Percentiles rank a stretch among this genome's conserved stretches.
phyloP scores from a whole-genome alignment of 768 basidiomycete genomes.

The Suillus subluteus region DNA sequence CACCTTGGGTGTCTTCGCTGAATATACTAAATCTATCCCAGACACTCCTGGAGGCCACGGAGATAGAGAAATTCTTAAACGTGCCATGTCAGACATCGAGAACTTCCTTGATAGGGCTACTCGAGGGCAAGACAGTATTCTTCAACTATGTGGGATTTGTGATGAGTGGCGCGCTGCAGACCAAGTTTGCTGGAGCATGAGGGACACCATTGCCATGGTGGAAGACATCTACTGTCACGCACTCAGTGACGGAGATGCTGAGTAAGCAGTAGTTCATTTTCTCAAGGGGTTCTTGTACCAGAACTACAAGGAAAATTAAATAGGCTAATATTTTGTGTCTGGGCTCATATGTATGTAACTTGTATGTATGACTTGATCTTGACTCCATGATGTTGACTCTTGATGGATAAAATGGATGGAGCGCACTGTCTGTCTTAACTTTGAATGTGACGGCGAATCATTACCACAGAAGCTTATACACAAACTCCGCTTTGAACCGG shows the following conservation, averaged over 20 bases:
- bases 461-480: too few species aligned
- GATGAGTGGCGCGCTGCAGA: background rate
- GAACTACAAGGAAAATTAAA: background rate
- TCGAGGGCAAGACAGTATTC: background rate
- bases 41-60: background rate
- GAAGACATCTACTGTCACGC: background rate
- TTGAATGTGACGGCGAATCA: too few species aligned
- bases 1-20: background rate
- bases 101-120: background rate
- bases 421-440: too few species aligned
- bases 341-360: too few species aligned
- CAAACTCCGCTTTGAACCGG: too few species aligned
- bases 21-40: background rate
- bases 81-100: background rate
- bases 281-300: background rate
- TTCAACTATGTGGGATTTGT: background rate
- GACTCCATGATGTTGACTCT: too few species aligned
- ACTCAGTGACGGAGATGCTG: background rate
- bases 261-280: background rate
- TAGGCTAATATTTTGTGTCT: too few species aligned
- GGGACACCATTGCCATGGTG: constrained; percentile 1
- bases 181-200: background rate
- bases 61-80: background rate
- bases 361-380: too few species aligned
- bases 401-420: too few species aligned